Evolutionary conservation across 2,329 filamentous ascomycete species (phyloP), one percentile per base, ranked within the genome.

Genomic region (Lasiodiplodia hormozganensis): DNA sequence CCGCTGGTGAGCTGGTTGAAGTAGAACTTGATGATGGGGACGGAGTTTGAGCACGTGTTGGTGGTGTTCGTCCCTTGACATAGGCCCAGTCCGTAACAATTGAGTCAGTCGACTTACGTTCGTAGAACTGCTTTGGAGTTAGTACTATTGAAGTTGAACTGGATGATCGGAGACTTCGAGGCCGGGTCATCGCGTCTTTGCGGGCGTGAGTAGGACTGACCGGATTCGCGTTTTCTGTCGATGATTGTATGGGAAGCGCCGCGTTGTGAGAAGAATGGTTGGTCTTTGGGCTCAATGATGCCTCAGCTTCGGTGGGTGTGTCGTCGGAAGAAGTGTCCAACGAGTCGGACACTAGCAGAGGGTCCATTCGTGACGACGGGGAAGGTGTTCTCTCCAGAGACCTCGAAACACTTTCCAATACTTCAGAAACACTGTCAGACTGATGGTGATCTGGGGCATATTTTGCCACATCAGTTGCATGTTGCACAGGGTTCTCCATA

Each of bases 401-500:
- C 12, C 74, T 69, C 25, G 75, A 77, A 1, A 81, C 81, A 68
- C 75, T 76, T 68, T 82, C 74, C 18, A 83, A 77, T 16, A 83
- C 80, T 1, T 74, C 70, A 40, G 79, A 77, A 21, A 82, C 77
- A 31, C 82, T 79, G 21, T 79, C 73, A 5, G 78, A 72, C 31
- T 79, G 74, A 4, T 74, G 73, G 36, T 71, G 71, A 65, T 79
- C 71, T 8, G 75, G 71, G 2, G 76, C 76, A 49, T 77, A 72
- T 51, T 80, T 74, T 6, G 80, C 79, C 36, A 81, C 74, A 2
- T 75, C 68, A 14, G 80, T 73, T 1, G 82, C 82, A 67, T 83
- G 78, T 68, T 81, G 75, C 68, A 83, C 80, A 56, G 83, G 74
- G n/a, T 78, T 74, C 69, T 83, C 81, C 6, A 83, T 69, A 0